Evolutionary conservation across 2,329 filamentous ascomycete species (phyloP).

Genomic region (Fusarium sp.): DNA sequence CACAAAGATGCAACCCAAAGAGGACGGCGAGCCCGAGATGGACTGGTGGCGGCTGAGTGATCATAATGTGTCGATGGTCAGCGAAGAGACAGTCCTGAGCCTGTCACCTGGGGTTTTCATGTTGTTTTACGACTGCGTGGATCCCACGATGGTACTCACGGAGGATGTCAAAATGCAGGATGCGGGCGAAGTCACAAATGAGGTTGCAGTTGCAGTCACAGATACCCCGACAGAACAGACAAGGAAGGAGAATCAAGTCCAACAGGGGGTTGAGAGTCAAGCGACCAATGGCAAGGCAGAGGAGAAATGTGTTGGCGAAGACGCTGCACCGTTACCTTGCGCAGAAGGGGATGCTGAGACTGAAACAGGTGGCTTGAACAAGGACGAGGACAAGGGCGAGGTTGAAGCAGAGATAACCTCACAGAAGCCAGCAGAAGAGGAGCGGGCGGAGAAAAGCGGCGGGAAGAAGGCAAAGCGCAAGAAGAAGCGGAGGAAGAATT

Average conservation of each 20-base stretch:
- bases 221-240: constrained; percentile 7
- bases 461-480: neutral
- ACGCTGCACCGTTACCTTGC: constrained; percentile 14
- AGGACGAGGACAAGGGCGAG: constrained; percentile 9
- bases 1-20: constrained; percentile 22
- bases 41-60: constrained; percentile 95
- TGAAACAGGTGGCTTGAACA: constrained; percentile 16
- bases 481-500: neutral
- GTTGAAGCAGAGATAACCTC: neutral
- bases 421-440: neutral
- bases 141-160: constrained; percentile 61
- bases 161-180: constrained; percentile 43
- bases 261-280: constrained; percentile 23
- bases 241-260: constrained; percentile 2
- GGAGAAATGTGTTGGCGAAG: constrained; percentile 10
- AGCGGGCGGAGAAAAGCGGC: neutral
- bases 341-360: constrained; percentile 20
- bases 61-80: constrained; percentile 81
- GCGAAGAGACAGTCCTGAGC: constrained; percentile 77
- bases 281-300: constrained; percentile 13
- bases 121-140: constrained; percentile 91
- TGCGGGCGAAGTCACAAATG: constrained; percentile 28
- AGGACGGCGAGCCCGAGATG: constrained; percentile 51
- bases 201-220: neutral
- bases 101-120: constrained; percentile 89